Evolutionary conservation across 1,139 yeast species (phyloP).

Genomic region (Geotrichum siamense): DNA sequence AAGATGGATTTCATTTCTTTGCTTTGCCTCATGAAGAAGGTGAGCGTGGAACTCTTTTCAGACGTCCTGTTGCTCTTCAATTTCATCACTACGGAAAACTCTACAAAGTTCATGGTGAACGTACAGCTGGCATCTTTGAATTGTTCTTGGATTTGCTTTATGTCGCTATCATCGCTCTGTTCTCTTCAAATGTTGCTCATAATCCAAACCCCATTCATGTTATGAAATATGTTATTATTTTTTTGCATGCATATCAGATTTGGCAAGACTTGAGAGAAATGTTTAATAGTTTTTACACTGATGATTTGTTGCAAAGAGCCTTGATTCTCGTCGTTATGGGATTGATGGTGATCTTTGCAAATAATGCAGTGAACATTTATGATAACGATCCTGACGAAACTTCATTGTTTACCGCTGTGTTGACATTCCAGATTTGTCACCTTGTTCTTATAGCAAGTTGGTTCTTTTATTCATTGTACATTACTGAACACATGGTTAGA

Average conservation of each 20-base stretch:
- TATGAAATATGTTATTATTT: constrained; percentile 45
- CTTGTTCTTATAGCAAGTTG: constrained; percentile 23
- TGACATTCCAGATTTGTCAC: constrained; percentile 23
- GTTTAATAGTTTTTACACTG: constrained; percentile 57
- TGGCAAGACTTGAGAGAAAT: constrained; percentile 62
- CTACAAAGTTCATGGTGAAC: constrained; percentile 50
- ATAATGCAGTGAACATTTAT: constrained; percentile 42
- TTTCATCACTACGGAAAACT: constrained; percentile 53
- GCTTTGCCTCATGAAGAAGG: constrained; percentile 13
- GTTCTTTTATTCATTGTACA: constrained; percentile 43
- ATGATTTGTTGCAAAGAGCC: constrained; percentile 50
- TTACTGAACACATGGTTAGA: constrained; percentile 51
- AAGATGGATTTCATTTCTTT: constrained; percentile 17
- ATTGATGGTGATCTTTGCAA: constrained; percentile 47
- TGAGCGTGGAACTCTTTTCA: constrained; percentile 28
- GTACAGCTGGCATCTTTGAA: constrained; percentile 48
- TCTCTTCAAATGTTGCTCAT: constrained; percentile 51
- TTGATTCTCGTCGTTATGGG: constrained; percentile 50
- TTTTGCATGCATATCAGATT: constrained; percentile 54
- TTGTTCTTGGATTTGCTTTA: constrained; percentile 56
- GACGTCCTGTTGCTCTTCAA: constrained; percentile 54
- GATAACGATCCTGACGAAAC: constrained; percentile 29
- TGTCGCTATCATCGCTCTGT: constrained; percentile 57
- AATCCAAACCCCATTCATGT: constrained; percentile 45
- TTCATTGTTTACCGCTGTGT: constrained; percentile 21